Base-by-base conservation (phyloP, 192 early-diverging fungal genomes). In the Coemansia umbellata region DNA sequence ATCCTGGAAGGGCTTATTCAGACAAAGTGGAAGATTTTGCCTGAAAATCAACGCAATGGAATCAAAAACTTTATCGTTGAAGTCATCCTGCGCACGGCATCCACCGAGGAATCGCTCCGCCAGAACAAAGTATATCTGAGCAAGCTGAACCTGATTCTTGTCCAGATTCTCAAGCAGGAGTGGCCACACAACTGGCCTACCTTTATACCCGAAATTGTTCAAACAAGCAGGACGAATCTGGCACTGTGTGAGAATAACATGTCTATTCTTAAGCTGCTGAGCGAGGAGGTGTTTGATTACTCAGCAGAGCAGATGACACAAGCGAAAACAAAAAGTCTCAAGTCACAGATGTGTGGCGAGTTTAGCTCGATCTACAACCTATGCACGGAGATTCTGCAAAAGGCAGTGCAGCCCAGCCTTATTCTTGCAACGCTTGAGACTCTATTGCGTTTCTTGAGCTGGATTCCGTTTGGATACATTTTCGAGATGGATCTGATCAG, bases 151-250 rank as follows among this genome's bases (percentile, higher is more conserved):
- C 82, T 97, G 79, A 91, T 93, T 8, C 77, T 99, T 37, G 97
- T 99, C 0, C 95, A 97, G 87, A 96, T 99, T 42, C 69, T 99
- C 56, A 99, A 99, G 78, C 94, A 99, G 73, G 97, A 99, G 70
- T 99, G 97, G 97, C 97, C 97, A 10, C 91, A 92, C 63, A 94
- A 95, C 65, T 99, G 97, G 97, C 97, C 97, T 3, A 79, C 81
- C 22, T 99, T 99, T 64, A 98, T 99, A 58, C 91, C 97, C 15
- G 95, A 98, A 75, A 94, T 99, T 60, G 92, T 99, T 24, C 78
- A 80, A n/a, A 93, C 95, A 11, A 92, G 92, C 74, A 89, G 90
- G 63, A 83, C 86, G 15, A 98, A 91, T 57, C 73, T 98, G 9
- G 78, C 92, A 5, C 76, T 99, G 10, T 99, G 97, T 66, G 95